Percentiles rank a stretch among this genome's conserved stretches.
Evolutionary conservation across 1,284 basidiomycete species (phyloP).

Genomic region (Pholiota adiposa): DNA sequence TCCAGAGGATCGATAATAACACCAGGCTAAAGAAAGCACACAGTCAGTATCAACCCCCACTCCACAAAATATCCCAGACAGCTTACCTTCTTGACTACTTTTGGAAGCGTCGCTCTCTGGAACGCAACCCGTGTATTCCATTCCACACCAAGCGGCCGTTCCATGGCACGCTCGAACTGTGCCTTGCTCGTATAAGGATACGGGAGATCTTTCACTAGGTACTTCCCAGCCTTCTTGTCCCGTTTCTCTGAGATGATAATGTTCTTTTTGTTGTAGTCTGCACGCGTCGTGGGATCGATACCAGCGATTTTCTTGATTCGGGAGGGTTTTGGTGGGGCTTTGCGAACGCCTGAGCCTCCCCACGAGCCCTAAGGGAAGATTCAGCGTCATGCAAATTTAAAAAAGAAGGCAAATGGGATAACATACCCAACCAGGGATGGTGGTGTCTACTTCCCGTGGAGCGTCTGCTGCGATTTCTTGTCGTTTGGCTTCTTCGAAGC

Average conservation of each 20-base stretch:
- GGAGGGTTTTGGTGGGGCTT: slow-evolving; percentile 58
- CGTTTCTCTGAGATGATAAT: slow-evolving; percentile 95
- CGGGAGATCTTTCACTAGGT: slow-evolving; percentile 87
- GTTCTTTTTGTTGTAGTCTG: slow-evolving; percentile 84
- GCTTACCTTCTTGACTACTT: slow-evolving; percentile 83
- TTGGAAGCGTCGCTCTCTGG: slow-evolving; percentile 84
- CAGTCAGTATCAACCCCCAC: not conserved
- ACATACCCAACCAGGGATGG: slow-evolving; percentile 93
- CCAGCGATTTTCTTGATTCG: slow-evolving; percentile 82
- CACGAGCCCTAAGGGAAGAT: slow-evolving; percentile 73
- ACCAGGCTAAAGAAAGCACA: slow-evolving; percentile 19
- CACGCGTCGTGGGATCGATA: slow-evolving; percentile 76
- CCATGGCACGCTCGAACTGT: slow-evolving; percentile 87
- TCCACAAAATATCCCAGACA: slow-evolving; percentile 3
- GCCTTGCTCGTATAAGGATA: slow-evolving; percentile 91
- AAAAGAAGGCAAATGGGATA: not conserved
- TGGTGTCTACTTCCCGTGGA: slow-evolving; percentile 84
- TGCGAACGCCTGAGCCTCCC: slow-evolving; percentile 81
- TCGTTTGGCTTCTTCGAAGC: slow-evolving; percentile 85
- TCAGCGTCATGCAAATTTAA: not conserved
- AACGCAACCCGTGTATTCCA: slow-evolving; percentile 94
- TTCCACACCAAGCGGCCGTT: slow-evolving; percentile 83
- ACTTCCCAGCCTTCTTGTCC: slow-evolving; percentile 93
- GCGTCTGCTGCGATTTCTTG: slow-evolving; percentile 84
- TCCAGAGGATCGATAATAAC: slow-evolving; percentile 22